Base-by-base conservation (phyloP, 2,329 filamentous ascomycete species). In the Epichloe bromicola region DNA sequence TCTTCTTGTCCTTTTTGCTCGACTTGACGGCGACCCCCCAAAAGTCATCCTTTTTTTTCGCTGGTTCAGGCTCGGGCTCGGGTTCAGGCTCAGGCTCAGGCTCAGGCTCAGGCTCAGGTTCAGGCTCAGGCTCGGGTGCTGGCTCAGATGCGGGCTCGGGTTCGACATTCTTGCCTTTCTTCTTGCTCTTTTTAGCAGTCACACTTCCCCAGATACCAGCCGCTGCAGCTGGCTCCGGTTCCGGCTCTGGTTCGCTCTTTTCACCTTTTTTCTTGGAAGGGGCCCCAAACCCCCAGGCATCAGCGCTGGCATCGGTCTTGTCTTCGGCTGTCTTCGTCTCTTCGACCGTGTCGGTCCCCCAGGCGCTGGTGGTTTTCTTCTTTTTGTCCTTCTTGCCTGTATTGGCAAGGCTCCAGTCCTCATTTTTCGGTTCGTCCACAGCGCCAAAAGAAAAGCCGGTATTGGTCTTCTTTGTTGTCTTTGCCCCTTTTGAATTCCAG, bases 401-500 rank as follows among this genome's bases (percentile, higher is more conserved):
- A 8, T 57, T 41, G 19, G 58, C 54, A 42, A 67, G 65, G 26
- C 61, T 62, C 54, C 64, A 61, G 26, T 56, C 62, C 17, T 65
- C 65, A 2, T 64, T 60, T 41, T 62, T 61, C 46, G 68, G 12
- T 41, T 68, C 69, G 50, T 69, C 74, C 20, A 74, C 59, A n/a
- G 63, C 59, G 20, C 73, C 74, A 53, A 80, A 79, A n/a, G 68
- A 64, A 51, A 76, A 69, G 5, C 61, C 63, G 1, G 67, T 62
- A 47, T 69, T 72, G 34, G 59, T 67, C 62, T 75, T 75, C 58
- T 75, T 78, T 61, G 76, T 79, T n/a, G 74, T 61, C 54, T 78
- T 79, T 5, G 65, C 59, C 12, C 63, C 62, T 50, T 72, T 67
- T 53, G 68, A 57, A 57, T 67, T 67, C 78, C 77, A 80, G 14